These are phyloP conservation scores for Cerrena zonata DNA, from an alignment of 1,284 basidiomycete species.

Conservation along the genomic window DNA sequence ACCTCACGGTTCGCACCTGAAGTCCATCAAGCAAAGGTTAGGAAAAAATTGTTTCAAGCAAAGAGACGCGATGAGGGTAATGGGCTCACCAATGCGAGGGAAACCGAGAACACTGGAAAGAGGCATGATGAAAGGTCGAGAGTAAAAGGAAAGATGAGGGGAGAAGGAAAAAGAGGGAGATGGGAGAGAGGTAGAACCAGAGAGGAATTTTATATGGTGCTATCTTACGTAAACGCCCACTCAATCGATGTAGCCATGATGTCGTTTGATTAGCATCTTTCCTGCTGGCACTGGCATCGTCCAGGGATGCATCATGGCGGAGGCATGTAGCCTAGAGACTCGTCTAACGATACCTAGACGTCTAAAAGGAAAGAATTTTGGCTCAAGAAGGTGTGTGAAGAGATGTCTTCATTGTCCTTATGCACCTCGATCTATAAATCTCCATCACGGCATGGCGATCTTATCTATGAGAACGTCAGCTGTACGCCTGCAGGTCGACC, in stretches of 20 bases:
- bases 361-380: neutral
- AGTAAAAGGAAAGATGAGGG: slow-evolving; percentile 21
- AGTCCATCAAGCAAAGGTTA: neutral
- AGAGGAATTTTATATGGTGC: slow-evolving; percentile 7
- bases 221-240: slow-evolving; percentile 6
- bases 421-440: neutral
- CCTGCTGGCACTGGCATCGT: too few relatives aligned
- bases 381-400: neutral
- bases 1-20: slow-evolving; percentile 90
- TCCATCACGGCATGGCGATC: neutral
- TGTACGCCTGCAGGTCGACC: too few relatives aligned
- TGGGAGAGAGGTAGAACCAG: slow-evolving; percentile 12
- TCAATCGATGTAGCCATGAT: slow-evolving; percentile 8
- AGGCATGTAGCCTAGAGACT: neutral
- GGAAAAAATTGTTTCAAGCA: slow-evolving; percentile 7
- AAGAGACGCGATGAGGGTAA: neutral
- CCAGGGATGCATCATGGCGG: neutral
- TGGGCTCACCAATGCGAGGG: slow-evolving; percentile 83
- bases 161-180: slow-evolving; percentile 18
- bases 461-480: neutral
- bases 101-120: slow-evolving; percentile 89
- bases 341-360: neutral
- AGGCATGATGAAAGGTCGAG: slow-evolving; percentile 49
- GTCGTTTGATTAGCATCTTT: slow-evolving; percentile 2
- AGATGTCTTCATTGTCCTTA: neutral